phyloP scores from a whole-genome alignment of 345 rosid genomes.

The Angophora floribunda region DNA sequence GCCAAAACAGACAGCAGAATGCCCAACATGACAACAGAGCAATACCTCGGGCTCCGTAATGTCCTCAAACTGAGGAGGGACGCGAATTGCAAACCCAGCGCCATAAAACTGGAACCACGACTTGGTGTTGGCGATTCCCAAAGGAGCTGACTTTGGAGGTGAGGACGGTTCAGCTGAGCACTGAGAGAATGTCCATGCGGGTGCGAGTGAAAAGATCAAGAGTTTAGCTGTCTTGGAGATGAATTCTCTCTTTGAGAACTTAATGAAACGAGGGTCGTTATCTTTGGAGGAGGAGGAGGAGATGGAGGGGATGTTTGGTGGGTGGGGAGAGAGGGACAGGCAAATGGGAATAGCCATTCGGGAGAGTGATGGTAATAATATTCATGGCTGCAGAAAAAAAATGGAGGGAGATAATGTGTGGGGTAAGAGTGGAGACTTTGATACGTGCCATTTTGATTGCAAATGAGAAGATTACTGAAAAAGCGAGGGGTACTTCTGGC shows the following conservation, averaged over 20 bases:
- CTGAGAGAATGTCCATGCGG: conserved; percentile 21
- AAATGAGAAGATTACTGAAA: not conserved
- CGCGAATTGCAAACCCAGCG: conserved; percentile 70
- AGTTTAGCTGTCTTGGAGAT: conserved; percentile 35
- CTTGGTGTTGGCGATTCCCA: conserved; percentile 58
- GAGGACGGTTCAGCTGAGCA: conserved; percentile 50
- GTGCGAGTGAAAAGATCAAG: conserved; percentile 20
- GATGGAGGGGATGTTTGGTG: conserved; percentile 17
- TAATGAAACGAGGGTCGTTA: conserved; percentile 2
- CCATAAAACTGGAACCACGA: conserved; percentile 90
- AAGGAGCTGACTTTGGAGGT: conserved; percentile 31
- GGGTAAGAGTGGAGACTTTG: conserved; percentile 1
- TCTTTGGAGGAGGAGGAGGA: conserved; percentile 6
- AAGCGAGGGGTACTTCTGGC: not conserved
- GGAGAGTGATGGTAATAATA: not conserved
- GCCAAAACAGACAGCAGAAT: not conserved
- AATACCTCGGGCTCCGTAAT: conserved; percentile 83
- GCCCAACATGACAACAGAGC: not conserved
- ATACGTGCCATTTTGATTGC: not conserved
- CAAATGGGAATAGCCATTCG: conserved; percentile 52
- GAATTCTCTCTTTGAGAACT: conserved; percentile 39
- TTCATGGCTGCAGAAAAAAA: conserved; percentile 16
- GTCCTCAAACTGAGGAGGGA: conserved; percentile 88
- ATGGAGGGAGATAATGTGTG: conserved; percentile 32
- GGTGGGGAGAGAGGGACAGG: conserved; percentile 24